Evolutionary conservation across 78 protist species (phyloP), one percentile per base, ranked within the genome.

Genomic region (Dictyostelium brefeldianum): DNA sequence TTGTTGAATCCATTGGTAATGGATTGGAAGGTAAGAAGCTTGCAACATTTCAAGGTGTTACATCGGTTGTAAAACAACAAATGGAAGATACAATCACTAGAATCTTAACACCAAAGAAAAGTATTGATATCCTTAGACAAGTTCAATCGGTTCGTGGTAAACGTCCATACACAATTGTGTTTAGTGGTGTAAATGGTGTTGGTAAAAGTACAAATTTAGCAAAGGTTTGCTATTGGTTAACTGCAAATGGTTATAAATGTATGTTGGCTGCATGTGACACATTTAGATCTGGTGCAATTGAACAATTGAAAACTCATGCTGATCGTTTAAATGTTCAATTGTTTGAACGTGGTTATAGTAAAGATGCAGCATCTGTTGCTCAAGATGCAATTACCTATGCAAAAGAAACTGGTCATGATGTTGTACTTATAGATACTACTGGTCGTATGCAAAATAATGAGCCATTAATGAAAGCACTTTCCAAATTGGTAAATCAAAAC

Each of bases 181-280:
- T 98, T 14, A 46, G 87, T 27, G 99, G 99, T 46, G 98, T 97
- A n/a, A 97, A 97, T 67, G 99, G 98, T 57, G 99, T 98, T 3
- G 99, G 99, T 70, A 98, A 98, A 95, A 85, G 97, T 29, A 99
- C 99, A 10, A 89, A 87, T 41, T 95, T 99, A 20, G 95, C 99
- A 36, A 99, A 99, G 95, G 50, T 95, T 25, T 94, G 96, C 91
- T 87, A 74, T 67, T 98, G 98, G 98, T 95, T 98, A 59, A 73
- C 29, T 31, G 96, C 89, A 5, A 92, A 98, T 79, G 90, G 84
- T 10, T 48, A 81, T 57, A 51, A 53, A 48, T 98, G 98, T 53
- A 10, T 98, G 84, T 80, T 99, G 75, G 99, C 99, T 27, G 99
- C 99, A 3, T 98, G 99, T 81, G 99, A 99, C 95, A 99, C 99